Evolutionary conservation across 805 yeast genomes (phyloP).

Genomic region (Hanseniaspora osmophila): DNA sequence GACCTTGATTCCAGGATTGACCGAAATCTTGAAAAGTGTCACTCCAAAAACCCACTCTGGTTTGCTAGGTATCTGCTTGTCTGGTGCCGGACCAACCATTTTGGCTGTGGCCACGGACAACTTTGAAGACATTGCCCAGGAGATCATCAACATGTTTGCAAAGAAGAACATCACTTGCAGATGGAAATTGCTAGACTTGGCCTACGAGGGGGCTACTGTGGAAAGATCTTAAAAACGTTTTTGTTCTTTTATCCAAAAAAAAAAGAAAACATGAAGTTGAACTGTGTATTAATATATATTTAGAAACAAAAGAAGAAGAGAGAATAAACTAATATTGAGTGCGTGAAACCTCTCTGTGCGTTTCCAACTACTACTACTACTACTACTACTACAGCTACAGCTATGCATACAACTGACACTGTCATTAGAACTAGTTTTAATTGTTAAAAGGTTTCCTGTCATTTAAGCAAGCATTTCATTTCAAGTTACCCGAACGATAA

Average conservation of each 20-base stretch:
- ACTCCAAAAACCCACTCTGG: constrained; percentile 78
- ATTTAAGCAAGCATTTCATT: too few relatives aligned
- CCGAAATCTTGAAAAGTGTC: constrained; percentile 62
- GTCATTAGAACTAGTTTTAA: too few relatives aligned
- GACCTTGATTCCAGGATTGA: constrained; percentile 79
- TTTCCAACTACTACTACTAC: too few relatives aligned
- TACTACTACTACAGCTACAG: too few relatives aligned
- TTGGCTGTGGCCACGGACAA: constrained; percentile 83
- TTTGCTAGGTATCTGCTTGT: constrained; percentile 80
- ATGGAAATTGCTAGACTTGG: constrained; percentile 78
- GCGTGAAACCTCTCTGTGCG: too few relatives aligned
- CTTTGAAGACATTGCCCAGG: constrained; percentile 68
- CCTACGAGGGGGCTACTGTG: constrained; percentile 74
- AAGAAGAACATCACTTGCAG: constrained; percentile 54
- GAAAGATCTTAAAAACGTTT: background rate
- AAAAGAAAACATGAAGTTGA: too few relatives aligned
- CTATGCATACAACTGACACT: too few relatives aligned
- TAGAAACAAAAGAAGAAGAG: too few relatives aligned
- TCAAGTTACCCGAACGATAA: too few relatives aligned
- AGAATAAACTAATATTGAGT: too few relatives aligned
- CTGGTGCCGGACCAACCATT: constrained; percentile 98
- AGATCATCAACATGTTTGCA: constrained; percentile 55
- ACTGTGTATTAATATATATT: too few relatives aligned
- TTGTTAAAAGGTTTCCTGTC: too few relatives aligned
- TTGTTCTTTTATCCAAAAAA: background rate